These are phyloP conservation scores for Penicillium simplicissimum DNA, from an alignment of 495 filamentous ascomycete genomes.

Conservation along the genomic window DNA sequence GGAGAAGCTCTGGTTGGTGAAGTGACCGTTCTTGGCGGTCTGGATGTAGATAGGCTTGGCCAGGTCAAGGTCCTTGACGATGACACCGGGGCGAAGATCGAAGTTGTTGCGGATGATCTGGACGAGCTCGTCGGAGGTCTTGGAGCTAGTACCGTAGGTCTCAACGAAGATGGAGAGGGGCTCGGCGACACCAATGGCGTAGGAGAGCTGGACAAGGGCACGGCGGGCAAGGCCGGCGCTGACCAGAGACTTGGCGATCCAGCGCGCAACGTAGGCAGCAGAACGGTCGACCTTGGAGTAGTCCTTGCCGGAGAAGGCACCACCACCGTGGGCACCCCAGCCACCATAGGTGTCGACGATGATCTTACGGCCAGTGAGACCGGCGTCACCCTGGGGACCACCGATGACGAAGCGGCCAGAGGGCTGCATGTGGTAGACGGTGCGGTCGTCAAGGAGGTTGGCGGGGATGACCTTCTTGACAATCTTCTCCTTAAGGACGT, in stretches of 20 bases:
- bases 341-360: conserved; percentile 99
- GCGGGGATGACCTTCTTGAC: conserved; percentile 90
- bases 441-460: conserved; percentile 87
- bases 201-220: conserved; percentile 93
- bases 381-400: conserved; percentile 97
- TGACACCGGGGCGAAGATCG: conserved; percentile 95
- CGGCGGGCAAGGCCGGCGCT: conserved; percentile 84
- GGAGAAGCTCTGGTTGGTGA: conserved; percentile 95
- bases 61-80: conserved; percentile 95
- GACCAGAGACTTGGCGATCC: conserved; percentile 98
- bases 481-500: conserved; percentile 97
- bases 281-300: conserved; percentile 99
- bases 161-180: conserved; percentile 81
- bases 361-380: conserved; percentile 99
- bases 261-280: conserved; percentile 93
- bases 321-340: conserved; percentile 99
- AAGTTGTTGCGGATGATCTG: conserved; percentile 94
- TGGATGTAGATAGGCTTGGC: conserved; percentile 95
- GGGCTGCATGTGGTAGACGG: conserved; percentile 97
- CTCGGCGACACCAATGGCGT: conserved; percentile 98
- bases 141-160: conserved; percentile 65
- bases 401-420: conserved; percentile 98
- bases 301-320: conserved; percentile 99
- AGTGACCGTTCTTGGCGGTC: conserved; percentile 99
- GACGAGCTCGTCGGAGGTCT: conserved; percentile 87